phyloP scores from a whole-genome alignment of 176 grass and related monocot genomes.

The Carex scoparia region DNA sequence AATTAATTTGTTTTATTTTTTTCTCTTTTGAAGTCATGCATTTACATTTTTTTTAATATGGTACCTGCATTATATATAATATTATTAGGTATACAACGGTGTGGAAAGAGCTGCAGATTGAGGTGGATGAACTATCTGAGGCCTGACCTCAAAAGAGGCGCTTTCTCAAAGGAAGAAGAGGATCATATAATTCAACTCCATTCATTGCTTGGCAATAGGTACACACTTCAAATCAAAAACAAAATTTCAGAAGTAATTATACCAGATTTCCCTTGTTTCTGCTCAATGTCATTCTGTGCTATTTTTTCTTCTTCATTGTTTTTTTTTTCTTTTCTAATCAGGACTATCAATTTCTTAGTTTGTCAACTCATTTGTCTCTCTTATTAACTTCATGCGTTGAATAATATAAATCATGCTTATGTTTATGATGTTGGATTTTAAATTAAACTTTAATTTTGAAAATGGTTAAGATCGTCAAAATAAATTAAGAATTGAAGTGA shows the following conservation, averaged over 20 bases:
- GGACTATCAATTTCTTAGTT: neutral
- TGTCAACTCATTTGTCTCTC: neutral
- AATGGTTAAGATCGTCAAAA: no score
- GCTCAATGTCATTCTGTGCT: neutral
- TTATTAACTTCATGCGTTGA: neutral
- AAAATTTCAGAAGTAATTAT: neutral
- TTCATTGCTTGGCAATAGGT: slow-evolving; percentile 30
- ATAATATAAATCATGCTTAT: neutral
- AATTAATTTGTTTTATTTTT: neutral
- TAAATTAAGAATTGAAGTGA: no score
- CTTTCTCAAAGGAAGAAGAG: slow-evolving; percentile 26
- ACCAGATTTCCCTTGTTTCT: neutral
- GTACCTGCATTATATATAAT: neutral
- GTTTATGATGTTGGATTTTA: no score
- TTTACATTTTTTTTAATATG: neutral
- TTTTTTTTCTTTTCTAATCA: neutral
- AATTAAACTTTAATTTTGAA: no score
- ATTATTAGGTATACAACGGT: slow-evolving; percentile 26
- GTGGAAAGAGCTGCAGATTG: slow-evolving; percentile 40
- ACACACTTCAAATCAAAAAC: neutral
- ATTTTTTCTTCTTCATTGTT: neutral
- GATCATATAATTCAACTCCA: slow-evolving; percentile 22
- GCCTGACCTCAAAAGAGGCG: slow-evolving; percentile 29
- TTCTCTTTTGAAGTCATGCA: neutral
- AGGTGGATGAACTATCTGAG: slow-evolving; percentile 40